phyloP scores from a whole-genome alignment of 1,139 yeast genomes.

The Suhomyces taliae region DNA sequence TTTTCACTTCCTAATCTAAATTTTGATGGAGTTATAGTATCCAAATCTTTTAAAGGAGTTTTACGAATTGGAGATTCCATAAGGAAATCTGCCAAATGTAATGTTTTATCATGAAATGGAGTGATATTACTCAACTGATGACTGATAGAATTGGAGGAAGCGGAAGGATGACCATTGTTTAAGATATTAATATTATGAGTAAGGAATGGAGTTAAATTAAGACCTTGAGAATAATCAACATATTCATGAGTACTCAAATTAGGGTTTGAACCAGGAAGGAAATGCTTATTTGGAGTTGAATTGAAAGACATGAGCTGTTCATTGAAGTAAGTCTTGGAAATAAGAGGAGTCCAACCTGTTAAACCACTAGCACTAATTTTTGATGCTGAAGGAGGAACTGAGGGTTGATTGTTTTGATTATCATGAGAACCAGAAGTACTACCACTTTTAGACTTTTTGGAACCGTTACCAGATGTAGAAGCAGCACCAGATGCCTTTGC shows the following conservation, averaged over 20 bases:
- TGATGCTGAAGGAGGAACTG: slow-evolving; percentile 32
- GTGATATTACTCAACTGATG: slow-evolving; percentile 32
- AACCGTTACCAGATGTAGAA: background rate
- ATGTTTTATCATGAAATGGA: slow-evolving; percentile 46
- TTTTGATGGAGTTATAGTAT: slow-evolving; percentile 47
- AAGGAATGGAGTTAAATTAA: slow-evolving; percentile 47
- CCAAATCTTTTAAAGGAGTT: slow-evolving; percentile 36
- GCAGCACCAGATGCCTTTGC: background rate
- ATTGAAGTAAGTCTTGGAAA: slow-evolving; percentile 39
- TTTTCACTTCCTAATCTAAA: slow-evolving; percentile 30
- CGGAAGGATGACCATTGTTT: slow-evolving; percentile 16
- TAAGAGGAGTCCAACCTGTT: slow-evolving; percentile 48
- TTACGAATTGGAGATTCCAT: slow-evolving; percentile 44
- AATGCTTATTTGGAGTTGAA: slow-evolving; percentile 35
- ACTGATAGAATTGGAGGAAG: slow-evolving; percentile 15
- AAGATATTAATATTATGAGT: slow-evolving; percentile 36
- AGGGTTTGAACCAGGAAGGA: slow-evolving; percentile 5
- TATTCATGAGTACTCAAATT: slow-evolving; percentile 14
- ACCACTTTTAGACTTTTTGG: slow-evolving; percentile 7
- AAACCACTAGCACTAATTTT: slow-evolving; percentile 22
- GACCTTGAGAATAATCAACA: slow-evolving; percentile 38
- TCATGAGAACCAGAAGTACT: slow-evolving; percentile 1
- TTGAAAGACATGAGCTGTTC: slow-evolving; percentile 38
- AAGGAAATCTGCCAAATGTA: slow-evolving; percentile 45
- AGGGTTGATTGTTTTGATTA: slow-evolving; percentile 7